Evolutionary conservation across 352 stramenopile genomes (phyloP).

Genomic region (Phytophthora ramorum): DNA sequence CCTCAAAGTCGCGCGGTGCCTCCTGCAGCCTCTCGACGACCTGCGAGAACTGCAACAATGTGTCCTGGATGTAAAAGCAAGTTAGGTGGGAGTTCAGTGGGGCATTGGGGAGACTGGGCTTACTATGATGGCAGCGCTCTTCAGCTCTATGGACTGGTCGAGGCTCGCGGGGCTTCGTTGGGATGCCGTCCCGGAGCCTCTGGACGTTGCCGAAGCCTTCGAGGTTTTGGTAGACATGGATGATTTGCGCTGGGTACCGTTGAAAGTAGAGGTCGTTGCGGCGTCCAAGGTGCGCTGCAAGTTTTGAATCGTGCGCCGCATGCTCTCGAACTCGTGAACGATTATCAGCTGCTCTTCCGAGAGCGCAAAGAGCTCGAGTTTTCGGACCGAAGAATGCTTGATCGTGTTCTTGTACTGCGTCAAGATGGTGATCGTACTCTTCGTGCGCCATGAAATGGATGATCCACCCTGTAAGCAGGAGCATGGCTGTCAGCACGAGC

Average conservation of each 20-base stretch:
- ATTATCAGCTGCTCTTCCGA: slow-evolving; percentile 52
- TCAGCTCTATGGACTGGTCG: slow-evolving; percentile 60
- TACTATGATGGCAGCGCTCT: slow-evolving; percentile 65
- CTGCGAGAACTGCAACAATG: slow-evolving; percentile 63
- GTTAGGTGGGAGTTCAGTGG: neutral
- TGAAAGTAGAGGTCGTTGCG: slow-evolving; percentile 35
- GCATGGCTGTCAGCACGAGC: neutral
- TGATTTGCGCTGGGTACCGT: slow-evolving; percentile 36
- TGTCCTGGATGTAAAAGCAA: slow-evolving; percentile 43
- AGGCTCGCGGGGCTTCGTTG: slow-evolving; percentile 41
- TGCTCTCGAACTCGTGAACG: slow-evolving; percentile 54
- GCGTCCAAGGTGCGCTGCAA: slow-evolving; percentile 60
- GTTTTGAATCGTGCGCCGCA: slow-evolving; percentile 60
- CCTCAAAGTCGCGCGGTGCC: slow-evolving; percentile 55
- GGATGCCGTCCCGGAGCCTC: slow-evolving; percentile 15
- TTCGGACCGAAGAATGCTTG: slow-evolving; percentile 4
- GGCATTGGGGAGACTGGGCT: neutral
- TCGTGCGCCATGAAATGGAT: slow-evolving; percentile 59
- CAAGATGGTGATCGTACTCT: slow-evolving; percentile 38
- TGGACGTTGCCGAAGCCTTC: slow-evolving; percentile 20
- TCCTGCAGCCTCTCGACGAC: slow-evolving; percentile 65
- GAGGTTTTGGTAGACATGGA: slow-evolving; percentile 16
- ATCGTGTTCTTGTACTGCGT: slow-evolving; percentile 26
- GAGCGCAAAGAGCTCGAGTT: slow-evolving; percentile 45
- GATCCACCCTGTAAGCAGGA: slow-evolving; percentile 50